Conservation (phyloP, 2,329 filamentous ascomycete genomes). For the Alternaria triticimaculans region DNA sequence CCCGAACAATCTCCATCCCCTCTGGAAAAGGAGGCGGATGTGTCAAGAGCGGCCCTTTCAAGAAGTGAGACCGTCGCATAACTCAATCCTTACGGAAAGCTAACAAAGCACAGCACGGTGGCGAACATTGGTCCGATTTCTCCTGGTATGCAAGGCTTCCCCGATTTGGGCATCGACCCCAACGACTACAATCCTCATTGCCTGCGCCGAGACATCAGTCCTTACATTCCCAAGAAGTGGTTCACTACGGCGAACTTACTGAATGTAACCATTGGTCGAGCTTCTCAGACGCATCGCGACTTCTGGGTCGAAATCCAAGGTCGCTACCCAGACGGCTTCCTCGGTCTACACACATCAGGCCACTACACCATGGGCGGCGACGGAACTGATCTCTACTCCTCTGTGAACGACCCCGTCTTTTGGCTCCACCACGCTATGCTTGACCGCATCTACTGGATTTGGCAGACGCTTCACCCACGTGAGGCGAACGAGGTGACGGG, state of each 20-base stretch:
- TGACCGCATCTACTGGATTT: slow-evolving; percentile 7
- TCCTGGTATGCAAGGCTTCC: slow-evolving; percentile 7
- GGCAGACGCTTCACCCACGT: slow-evolving; percentile 6
- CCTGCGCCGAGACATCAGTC: slow-evolving; percentile 2
- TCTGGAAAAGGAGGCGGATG: slow-evolving; percentile 8
- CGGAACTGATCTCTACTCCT: slow-evolving; percentile 6
- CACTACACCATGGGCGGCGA: slow-evolving; percentile 7
- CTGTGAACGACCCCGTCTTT: slow-evolving; percentile 8
- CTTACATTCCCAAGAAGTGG: slow-evolving; percentile 5
- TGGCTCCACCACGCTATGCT: slow-evolving; percentile 9
- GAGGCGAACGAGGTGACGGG: slow-evolving; percentile 8
- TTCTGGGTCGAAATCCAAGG: slow-evolving; percentile 9
- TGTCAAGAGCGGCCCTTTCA: slow-evolving; percentile 5
- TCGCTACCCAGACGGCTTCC: slow-evolving; percentile 3
- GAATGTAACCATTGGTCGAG: background rate
- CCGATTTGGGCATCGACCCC: background rate
- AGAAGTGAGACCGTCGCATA: background rate
- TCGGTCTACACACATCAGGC: slow-evolving; percentile 5
- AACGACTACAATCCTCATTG: slow-evolving; percentile 4
- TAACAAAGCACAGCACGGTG: background rate
- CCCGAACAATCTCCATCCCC: background rate
- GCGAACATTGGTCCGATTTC: slow-evolving; percentile 7
- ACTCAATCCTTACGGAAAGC: too few species aligned
- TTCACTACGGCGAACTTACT: slow-evolving; percentile 3
- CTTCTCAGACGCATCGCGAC: background rate